Base-by-base conservation (phyloP, 768 basidiomycete species). In the Termitomyces sp. region DNA sequence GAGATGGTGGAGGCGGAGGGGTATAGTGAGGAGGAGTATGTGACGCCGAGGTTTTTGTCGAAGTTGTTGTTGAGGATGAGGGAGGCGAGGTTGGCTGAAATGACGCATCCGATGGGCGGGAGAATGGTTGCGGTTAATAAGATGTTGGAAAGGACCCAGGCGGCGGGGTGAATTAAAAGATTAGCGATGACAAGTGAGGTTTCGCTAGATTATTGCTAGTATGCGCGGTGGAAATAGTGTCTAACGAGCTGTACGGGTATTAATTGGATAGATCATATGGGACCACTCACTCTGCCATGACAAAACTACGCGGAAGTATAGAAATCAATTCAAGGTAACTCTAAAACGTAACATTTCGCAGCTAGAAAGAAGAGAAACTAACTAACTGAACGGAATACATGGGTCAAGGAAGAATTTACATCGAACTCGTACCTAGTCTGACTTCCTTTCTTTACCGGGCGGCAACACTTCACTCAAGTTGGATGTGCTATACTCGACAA, bases 141-240 rank as follows among this genome's bases (percentile, higher is more conserved):
- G 72, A 79, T 87, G 73, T 68, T 91, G 65, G 89, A 89, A 69
- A 77, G 88, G 69, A 78, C 86, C 4, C 87, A 88, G 65, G 85
- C 84, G 24, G 85, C 79, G 8, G 84, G 85, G 1, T 85, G 48
- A 62, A 6, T 34, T 22, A 11, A 4, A 31, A 6, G 11, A 13
- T 27, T 12, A 7, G 37, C 24, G 3, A 34, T 36, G 39, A 6
- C 4, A 39, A 24, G 7, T 2, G 13, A 13, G 12, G 4, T 30
- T 20, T 33, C 16, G n/a, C 16, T n/a, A 39, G 13, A 13, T 6
- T 50, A 33, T 13, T 13, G 49, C 8, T 16, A 36, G 20, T 27
- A 27, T 27, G 6, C 11, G 45, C 13, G 16, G 5, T 24, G 6
- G 22, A 46, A 47, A 16, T 16, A 3, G 46, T 8, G 12, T 15